Evolutionary conservation across 2,329 filamentous ascomycete genomes (phyloP).

Genomic region (Colletotrichum destructivum): DNA sequence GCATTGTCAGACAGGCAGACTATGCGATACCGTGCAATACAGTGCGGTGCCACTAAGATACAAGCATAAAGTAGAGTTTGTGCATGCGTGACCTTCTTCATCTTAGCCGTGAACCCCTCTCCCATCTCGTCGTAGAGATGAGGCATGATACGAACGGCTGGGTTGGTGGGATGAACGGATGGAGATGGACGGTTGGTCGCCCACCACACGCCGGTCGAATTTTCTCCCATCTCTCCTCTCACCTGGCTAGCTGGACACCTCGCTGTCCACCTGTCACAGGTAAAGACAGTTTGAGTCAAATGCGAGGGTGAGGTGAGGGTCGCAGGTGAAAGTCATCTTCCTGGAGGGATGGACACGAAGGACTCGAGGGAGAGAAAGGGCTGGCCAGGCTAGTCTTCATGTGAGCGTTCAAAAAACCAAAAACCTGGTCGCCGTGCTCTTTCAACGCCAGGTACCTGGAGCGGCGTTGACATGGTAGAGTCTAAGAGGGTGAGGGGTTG

Average conservation of each 20-base stretch:
- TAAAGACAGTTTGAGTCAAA: background rate
- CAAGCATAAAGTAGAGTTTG: conserved; percentile 40
- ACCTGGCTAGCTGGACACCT: background rate
- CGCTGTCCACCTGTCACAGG: background rate
- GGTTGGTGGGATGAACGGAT: background rate
- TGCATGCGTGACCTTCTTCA: conserved; percentile 24
- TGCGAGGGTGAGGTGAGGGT: conserved; percentile 11
- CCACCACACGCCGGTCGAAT: background rate
- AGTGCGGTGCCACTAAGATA: conserved; percentile 20
- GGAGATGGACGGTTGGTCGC: background rate
- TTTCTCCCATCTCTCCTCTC: background rate
- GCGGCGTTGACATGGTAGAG: conserved; percentile 11
- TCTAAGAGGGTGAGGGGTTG: conserved; percentile 2
- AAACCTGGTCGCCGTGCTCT: conserved; percentile 32
- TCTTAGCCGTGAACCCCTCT: no score
- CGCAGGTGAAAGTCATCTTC: background rate
- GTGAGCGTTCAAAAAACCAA: conserved; percentile 23
- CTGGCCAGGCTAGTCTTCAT: background rate
- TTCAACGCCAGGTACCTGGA: conserved; percentile 37
- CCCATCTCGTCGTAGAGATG: background rate
- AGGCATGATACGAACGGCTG: background rate
- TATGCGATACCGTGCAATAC: background rate
- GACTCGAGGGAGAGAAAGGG: background rate
- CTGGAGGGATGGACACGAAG: background rate
- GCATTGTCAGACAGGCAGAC: background rate